phyloP scores from a whole-genome alignment of 352 stramenopile genomes.

The Globisporangium iwayamae region DNA sequence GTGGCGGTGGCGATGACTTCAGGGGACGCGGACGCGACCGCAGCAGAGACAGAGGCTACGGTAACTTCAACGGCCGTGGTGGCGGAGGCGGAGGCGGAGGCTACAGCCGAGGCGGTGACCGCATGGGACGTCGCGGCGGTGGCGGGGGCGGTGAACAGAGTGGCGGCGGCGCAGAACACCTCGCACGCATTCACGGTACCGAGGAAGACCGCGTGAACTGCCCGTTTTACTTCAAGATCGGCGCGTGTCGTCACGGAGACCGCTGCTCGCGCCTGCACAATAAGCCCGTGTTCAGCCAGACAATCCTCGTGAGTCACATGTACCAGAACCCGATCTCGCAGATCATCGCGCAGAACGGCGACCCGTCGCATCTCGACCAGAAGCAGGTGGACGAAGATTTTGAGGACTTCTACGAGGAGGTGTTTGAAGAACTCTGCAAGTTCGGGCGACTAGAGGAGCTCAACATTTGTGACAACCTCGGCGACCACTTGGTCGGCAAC shows the following conservation, averaged over 20 bases:
- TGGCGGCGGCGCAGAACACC: constrained; percentile 90
- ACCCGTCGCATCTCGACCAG: constrained; percentile 81
- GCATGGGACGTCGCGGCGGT: constrained; percentile 31
- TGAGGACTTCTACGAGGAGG: constrained; percentile 95
- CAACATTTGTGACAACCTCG: constrained; percentile 99
- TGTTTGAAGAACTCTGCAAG: constrained; percentile 99
- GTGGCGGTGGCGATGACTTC: constrained; percentile 49
- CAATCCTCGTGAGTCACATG: constrained; percentile 98
- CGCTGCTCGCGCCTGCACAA: constrained; percentile 98
- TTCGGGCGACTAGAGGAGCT: constrained; percentile 98
- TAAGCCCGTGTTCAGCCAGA: constrained; percentile 98
- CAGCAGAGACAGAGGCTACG: constrained; percentile 62
- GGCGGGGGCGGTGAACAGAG: constrained; percentile 58
- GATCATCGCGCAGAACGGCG: constrained; percentile 86
- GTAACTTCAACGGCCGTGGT: constrained; percentile 16
- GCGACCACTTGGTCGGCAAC: constrained; percentile 99
- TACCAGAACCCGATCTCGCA: constrained; percentile 95
- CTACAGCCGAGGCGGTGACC: constrained; percentile 50
- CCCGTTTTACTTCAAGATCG: constrained; percentile 99
- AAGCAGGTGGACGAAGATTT: constrained; percentile 95
- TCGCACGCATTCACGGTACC: constrained; percentile 97
- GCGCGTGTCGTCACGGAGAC: constrained; percentile 98
- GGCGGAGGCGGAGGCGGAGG: constrained; percentile 25
- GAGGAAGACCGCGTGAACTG: constrained; percentile 98
- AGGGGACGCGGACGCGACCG: constrained; percentile 62